Conservation (phyloP, 2,329 filamentous ascomycete genomes). For the Pseudopyrenochaeta lycopersici region DNA sequence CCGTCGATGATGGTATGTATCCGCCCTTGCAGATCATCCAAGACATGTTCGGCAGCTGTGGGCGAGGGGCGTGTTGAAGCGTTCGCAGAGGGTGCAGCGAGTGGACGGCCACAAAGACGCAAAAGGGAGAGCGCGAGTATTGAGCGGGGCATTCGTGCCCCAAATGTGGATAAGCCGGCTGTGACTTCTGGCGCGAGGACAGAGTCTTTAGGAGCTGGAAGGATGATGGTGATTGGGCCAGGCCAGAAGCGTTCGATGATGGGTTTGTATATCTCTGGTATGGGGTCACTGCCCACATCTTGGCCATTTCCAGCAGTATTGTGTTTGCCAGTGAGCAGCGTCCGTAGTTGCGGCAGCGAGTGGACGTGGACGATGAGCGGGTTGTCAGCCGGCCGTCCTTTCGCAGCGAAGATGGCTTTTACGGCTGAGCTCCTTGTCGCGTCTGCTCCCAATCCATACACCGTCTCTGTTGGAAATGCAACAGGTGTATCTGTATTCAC, state of each 20-base stretch:
- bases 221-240: slow-evolving; percentile 88
- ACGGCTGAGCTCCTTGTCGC: slow-evolving; percentile 86
- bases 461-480: slow-evolving; percentile 96
- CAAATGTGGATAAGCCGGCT: slow-evolving; percentile 83
- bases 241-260: slow-evolving; percentile 91
- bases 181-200: slow-evolving; percentile 90
- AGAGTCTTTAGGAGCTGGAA: slow-evolving; percentile 76
- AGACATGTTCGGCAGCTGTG: slow-evolving; percentile 88
- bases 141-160: slow-evolving; percentile 86
- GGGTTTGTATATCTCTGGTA: slow-evolving; percentile 79
- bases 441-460: slow-evolving; percentile 96
- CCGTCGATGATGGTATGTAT: slow-evolving; percentile 92
- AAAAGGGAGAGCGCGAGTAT: slow-evolving; percentile 90
- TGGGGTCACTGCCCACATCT: slow-evolving; percentile 47
- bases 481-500: slow-evolving; percentile 76
- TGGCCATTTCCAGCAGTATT: background rate
- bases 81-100: slow-evolving; percentile 94
- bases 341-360: slow-evolving; percentile 78
- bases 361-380: slow-evolving; percentile 93
- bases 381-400: slow-evolving; percentile 91
- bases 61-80: slow-evolving; percentile 93
- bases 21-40: slow-evolving; percentile 80
- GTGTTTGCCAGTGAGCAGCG: slow-evolving; percentile 59
- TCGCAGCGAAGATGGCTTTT: slow-evolving; percentile 89
- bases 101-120: slow-evolving; percentile 75